These are phyloP conservation scores for Trypanosoma cruzi DNA, from an alignment of 208 protist species.

Conservation along the genomic window DNA sequence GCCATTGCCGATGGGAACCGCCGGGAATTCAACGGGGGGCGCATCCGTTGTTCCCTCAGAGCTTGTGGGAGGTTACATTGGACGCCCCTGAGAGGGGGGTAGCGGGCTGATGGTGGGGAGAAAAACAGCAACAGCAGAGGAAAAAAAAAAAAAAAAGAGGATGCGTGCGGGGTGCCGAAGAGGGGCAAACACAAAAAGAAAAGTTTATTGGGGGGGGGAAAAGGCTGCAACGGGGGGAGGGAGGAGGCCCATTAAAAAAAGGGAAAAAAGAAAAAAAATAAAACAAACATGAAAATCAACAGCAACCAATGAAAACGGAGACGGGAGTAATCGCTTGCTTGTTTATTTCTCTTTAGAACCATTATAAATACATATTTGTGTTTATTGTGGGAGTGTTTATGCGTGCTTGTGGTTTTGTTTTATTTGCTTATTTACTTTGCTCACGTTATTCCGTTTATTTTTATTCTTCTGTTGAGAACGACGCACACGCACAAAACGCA, in stretches of 20 bases:
- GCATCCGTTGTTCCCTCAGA: background rate
- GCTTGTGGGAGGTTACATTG: background rate
- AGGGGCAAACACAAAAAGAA: too few species aligned
- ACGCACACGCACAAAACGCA: too few species aligned
- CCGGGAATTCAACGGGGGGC: background rate
- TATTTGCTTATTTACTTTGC: too few species aligned
- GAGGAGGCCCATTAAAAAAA: background rate
- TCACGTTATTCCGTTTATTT: too few species aligned
- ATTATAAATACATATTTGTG: background rate
- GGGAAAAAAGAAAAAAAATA: background rate
- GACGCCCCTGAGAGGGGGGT: background rate
- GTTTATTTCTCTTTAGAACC: slow-evolving; percentile 17
- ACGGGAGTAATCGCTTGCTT: slow-evolving; percentile 1
- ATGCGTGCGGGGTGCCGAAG: too few species aligned
- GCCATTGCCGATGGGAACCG: background rate
- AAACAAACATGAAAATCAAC: background rate
- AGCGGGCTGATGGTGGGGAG: slow-evolving; percentile 2
- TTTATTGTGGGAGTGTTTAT: slow-evolving; percentile 27
- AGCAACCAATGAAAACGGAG: background rate
- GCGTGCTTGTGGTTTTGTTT: slow-evolving; percentile 14
- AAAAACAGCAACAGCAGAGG: background rate
- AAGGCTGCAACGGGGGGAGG: too few species aligned
- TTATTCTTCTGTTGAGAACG: too few species aligned
- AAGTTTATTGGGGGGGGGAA: too few species aligned
- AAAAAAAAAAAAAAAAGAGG: too few species aligned